These are phyloP conservation scores for Petunia secreta DNA, from an alignment of 257 asterid genomes.

Conservation along the genomic window DNA sequence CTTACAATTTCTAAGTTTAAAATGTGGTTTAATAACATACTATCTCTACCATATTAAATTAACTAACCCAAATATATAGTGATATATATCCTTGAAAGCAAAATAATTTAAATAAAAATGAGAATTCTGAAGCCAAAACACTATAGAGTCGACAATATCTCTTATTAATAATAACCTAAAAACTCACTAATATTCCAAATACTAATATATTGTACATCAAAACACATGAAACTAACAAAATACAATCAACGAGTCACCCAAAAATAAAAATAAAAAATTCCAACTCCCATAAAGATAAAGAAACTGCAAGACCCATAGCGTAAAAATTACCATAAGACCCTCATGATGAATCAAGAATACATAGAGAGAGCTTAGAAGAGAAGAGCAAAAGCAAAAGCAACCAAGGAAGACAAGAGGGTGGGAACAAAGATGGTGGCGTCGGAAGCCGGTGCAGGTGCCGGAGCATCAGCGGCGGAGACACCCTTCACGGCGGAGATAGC, in stretches of 20 bases:
- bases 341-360: background rate
- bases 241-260: background rate
- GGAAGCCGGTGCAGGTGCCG: conserved; percentile 61
- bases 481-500: conserved; percentile 50
- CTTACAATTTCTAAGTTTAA: background rate
- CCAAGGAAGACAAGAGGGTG: conserved; percentile 44
- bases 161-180: conserved; percentile 14
- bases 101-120: background rate
- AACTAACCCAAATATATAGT: background rate
- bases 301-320: background rate
- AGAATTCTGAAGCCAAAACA: background rate
- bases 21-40: background rate
- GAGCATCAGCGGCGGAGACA: conserved; percentile 54
- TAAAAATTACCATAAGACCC: background rate
- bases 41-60: background rate
- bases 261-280: background rate
- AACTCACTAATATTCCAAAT: conserved; percentile 12
- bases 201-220: conserved; percentile 11
- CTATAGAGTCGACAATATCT: background rate
- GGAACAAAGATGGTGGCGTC: conserved; percentile 56
- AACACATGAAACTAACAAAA: background rate
- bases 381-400: conserved; percentile 49
- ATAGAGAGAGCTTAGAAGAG: conserved; percentile 37
- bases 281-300: background rate
- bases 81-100: background rate